Evolutionary conservation across 257 asterid species (phyloP).

Genomic region (Coffea canephora): DNA sequence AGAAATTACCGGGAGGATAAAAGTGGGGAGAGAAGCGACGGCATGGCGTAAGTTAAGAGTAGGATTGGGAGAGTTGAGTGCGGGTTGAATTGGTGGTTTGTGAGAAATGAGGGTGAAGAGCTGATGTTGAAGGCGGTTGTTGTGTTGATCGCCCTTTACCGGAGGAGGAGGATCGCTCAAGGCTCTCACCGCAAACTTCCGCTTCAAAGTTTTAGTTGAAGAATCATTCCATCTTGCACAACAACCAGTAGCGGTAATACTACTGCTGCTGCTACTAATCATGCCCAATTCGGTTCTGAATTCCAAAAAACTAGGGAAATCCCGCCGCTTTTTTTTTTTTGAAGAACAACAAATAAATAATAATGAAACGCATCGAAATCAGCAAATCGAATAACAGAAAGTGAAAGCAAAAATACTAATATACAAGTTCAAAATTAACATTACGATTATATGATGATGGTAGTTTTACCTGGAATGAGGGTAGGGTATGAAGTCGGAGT

Average conservation of each 20-base stretch:
- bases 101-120: not conserved
- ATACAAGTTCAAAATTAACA: not conserved
- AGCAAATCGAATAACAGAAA: not conserved
- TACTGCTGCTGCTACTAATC: not conserved
- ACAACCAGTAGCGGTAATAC: no score
- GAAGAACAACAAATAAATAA: not conserved
- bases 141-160: not conserved
- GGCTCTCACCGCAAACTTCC: constrained; percentile 17
- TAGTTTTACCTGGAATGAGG: no score
- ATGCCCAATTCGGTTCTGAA: constrained; percentile 7
- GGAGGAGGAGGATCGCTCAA: not conserved
- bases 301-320: constrained; percentile 5
- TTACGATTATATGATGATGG: no score
- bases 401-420: no score
- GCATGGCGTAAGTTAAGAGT: constrained; percentile 51
- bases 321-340: not conserved
- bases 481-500: constrained; percentile 20
- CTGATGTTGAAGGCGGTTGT: not conserved
- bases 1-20: constrained; percentile 47
- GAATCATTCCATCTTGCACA: not conserved
- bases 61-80: constrained; percentile 21
- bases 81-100: not conserved
- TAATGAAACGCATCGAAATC: not conserved
- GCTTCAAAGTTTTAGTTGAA: constrained; percentile 1
- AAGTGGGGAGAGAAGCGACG: constrained; percentile 50